phyloP scores from a whole-genome alignment of 169 alveolate species.

The Plasmodium falciparum region DNA sequence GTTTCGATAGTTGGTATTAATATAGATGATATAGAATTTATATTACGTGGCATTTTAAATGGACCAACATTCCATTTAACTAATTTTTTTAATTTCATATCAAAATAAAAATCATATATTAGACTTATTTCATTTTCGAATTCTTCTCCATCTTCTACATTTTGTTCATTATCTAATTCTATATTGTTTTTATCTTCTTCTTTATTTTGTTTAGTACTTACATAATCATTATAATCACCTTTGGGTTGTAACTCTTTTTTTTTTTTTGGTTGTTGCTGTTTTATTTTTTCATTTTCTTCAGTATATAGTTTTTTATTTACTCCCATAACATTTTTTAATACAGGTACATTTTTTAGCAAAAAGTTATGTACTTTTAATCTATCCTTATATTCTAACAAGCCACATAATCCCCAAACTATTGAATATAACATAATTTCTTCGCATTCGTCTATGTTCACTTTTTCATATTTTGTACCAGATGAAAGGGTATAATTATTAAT shows the following conservation, averaged over 20 bases:
- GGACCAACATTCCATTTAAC: slow-evolving; percentile 90
- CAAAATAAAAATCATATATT: slow-evolving; percentile 74
- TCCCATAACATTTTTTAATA: slow-evolving; percentile 8
- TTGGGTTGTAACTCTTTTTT: not conserved
- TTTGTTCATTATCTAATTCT: not conserved
- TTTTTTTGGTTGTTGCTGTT: not conserved
- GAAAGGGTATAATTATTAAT: slow-evolving; percentile 6
- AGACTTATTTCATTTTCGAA: slow-evolving; percentile 80
- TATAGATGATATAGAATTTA: slow-evolving; percentile 90
- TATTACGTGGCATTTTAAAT: slow-evolving; percentile 89
- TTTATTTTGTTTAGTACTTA: not conserved
- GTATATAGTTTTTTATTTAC: not conserved
- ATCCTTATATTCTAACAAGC: slow-evolving; percentile 47
- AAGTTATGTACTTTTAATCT: slow-evolving; percentile 64
- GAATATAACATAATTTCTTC: slow-evolving; percentile 74
- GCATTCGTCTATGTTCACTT: slow-evolving; percentile 69
- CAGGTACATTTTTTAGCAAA: slow-evolving; percentile 52
- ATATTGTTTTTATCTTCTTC: not conserved
- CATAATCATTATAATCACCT: not conserved
- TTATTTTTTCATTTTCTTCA: not conserved
- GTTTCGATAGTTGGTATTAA: slow-evolving; percentile 96
- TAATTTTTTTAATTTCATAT: slow-evolving; percentile 84
- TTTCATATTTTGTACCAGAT: slow-evolving; percentile 43
- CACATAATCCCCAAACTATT: slow-evolving; percentile 75
- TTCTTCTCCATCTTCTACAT: slow-evolving; percentile 65